Percentiles rank a stretch among this genome's conserved stretches.
phyloP scores from a whole-genome alignment of 1,139 yeast genomes.

The Candida freyschussii region DNA sequence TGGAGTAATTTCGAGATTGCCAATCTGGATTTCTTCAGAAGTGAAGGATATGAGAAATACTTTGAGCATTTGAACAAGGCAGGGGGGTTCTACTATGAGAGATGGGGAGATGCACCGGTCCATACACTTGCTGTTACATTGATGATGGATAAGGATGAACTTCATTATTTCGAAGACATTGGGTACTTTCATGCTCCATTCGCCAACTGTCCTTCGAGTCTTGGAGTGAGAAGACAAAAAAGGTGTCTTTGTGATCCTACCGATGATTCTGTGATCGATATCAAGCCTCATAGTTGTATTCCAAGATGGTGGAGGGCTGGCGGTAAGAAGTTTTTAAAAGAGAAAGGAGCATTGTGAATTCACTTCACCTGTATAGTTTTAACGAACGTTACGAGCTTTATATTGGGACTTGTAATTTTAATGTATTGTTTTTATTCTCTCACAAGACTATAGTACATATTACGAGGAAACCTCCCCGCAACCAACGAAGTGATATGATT shows the following conservation, averaged over 20 bases:
- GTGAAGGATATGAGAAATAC: constrained; percentile 61
- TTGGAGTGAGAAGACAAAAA: constrained; percentile 44
- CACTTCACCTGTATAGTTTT: no score
- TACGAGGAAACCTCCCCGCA: no score
- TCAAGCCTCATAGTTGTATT: constrained; percentile 63
- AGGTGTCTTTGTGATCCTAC: constrained; percentile 65
- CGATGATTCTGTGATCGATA: constrained; percentile 50
- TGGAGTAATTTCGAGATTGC: constrained; percentile 96
- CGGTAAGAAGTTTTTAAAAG: constrained; percentile 34
- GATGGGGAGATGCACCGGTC: constrained; percentile 99
- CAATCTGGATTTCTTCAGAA: constrained; percentile 71
- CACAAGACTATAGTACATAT: no score
- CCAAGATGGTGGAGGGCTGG: constrained; percentile 86
- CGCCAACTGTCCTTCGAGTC: constrained; percentile 68
- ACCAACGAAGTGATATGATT: no score
- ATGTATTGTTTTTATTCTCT: no score
- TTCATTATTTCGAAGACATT: constrained; percentile 87
- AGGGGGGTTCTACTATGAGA: constrained; percentile 85
- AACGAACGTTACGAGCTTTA: background rate
- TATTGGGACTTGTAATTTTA: no score
- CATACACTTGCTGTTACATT: constrained; percentile 75
- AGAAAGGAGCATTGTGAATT: constrained; percentile 14
- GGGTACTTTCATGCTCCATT: constrained; percentile 88
- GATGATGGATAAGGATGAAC: constrained; percentile 58
- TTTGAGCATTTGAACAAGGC: constrained; percentile 63